Evolutionary conservation across 371 early-diverging fungal species (phyloP), one percentile per base, ranked within the genome.

Genomic region (Coemansia sp.): DNA sequence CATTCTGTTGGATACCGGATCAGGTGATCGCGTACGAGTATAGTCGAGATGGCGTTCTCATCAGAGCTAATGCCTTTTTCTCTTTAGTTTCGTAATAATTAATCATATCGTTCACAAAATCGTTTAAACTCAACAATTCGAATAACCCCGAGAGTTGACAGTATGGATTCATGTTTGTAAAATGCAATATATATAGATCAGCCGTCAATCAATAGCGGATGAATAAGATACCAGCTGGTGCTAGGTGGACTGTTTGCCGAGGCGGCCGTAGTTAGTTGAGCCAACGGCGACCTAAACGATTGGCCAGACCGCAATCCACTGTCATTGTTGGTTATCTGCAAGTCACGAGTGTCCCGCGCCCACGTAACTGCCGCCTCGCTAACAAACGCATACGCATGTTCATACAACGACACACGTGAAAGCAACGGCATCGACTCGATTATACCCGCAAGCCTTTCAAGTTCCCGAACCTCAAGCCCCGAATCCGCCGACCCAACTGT

Each of bases 201-300:
- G 29, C 51, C 21, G 24, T 61, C 61, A 7, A 50, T 51, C 13
- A 61, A 50, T 2, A 61, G 37, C 13, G 31, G 61, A 5, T 61
- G 51, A 31, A 61, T 51, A 29, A 61, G 51, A 3, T 61, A 50
- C 51, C 61, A 61, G 39, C 61, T 61, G n/a, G 61, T 61, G 51
- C 39, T 50, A 47, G 51, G 18, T 13, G 50, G 21, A 31, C 26
- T 34, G 16, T 48, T 24, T 22, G 22, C 51, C 5, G 51, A 21
- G 21, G 61, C 34, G 5, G 61, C 51, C 1, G 51, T 50, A 5
- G 48, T 61, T 61, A 48, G 31, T 21, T 47, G 61, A 13, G 51
- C 18, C 22, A 34, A 22, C 7, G 51, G 48, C 34, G 61, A 51
- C 4, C 31, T 26, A 8, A 51, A 21, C 51, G 51, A 45, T 0